Base-by-base conservation (phyloP, 2,329 filamentous ascomycete species). In the Cordyceps pruinosa region DNA sequence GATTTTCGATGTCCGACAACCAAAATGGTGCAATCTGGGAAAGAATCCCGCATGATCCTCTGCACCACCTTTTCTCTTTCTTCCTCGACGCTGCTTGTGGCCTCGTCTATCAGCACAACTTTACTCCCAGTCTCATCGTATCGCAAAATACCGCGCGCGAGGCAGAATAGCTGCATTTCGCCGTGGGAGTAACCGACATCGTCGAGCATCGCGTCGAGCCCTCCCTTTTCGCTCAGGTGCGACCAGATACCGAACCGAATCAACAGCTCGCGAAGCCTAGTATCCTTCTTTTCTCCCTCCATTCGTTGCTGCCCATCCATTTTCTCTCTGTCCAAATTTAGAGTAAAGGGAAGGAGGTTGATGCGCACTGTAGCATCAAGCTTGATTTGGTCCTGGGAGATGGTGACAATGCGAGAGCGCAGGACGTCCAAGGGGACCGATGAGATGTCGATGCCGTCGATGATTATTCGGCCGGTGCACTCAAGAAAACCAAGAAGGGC, bases 351-450 rank as follows among this genome's bases (percentile, higher is more conserved):
- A 8, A 50, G 28, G 19, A 50, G 17, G 32, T 50, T 50, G 12
- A 13, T n/a, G 10, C 28, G 19, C 8, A 50, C 32, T 4, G 21
- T 23, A 13, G 19, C 32, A 19, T 35, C 19, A 6, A 50, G 47
- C 32, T 50, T 25, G 19, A 25, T 17, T 15, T 23, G 15, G 10
- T 39, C 47, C 7, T 39, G 19, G 5, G 32, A 17, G 10, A 19
- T 10, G 10, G 60, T 61, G 13, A 57, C 58, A 21, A 63, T 48
- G 17, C 57, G 54, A 3, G 57, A 49, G 15, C 62, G 45, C 19
- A 62, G 34, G 10, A 37, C 42, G 7, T 59, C 50, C 4, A 53
- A 28, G 0, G 58, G 57, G 2, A 63, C n/a, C 2, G 48, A 37
- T 10, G 53, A 46, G 12, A 59, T 37, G 6, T 56, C 45, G 6